These are phyloP conservation scores for Lippia alba DNA, from an alignment of 305 asterid genomes.

Conservation along the genomic window DNA sequence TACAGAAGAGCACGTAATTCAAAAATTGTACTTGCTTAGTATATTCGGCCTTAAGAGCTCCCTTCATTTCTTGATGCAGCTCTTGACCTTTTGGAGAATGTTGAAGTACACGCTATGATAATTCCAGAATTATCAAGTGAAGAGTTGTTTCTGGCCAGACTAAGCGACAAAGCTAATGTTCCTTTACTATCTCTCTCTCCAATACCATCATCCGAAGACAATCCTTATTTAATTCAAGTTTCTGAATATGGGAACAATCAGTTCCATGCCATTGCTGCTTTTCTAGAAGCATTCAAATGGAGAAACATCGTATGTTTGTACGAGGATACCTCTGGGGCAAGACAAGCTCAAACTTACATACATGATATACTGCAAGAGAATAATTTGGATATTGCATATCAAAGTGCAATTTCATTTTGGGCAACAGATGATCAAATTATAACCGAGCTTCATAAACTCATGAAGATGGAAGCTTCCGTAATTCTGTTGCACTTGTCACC, in stretches of 20 bases:
- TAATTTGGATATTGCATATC: conserved; percentile 29
- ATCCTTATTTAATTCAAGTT: conserved; percentile 47
- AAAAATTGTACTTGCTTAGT: not conserved
- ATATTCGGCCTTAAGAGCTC: conserved; percentile 7
- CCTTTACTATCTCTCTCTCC: conserved; percentile 48
- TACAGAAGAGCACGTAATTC: conserved; percentile 1
- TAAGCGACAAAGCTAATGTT: conserved; percentile 40
- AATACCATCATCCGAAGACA: conserved; percentile 13
- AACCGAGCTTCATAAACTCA: conserved; percentile 36
- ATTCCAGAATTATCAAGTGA: conserved; percentile 36
- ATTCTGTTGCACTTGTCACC: conserved; percentile 50
- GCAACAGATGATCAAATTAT: conserved; percentile 43
- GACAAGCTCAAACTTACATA: conserved; percentile 35
- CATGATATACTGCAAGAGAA: conserved; percentile 36
- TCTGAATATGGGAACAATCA: conserved; percentile 40
- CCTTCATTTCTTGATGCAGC: conserved; percentile 36
- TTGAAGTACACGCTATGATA: conserved; percentile 44
- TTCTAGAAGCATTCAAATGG: conserved; percentile 43
- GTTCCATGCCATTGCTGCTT: conserved; percentile 43
- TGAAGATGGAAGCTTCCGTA: conserved; percentile 22
- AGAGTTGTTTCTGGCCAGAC: conserved; percentile 39
- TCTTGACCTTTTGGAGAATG: conserved; percentile 48
- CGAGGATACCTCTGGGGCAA: conserved; percentile 44
- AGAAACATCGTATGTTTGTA: conserved; percentile 38
- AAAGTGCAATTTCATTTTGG: conserved; percentile 35